Evolutionary conservation across 257 asterid genomes (phyloP), one percentile per base, ranked within the genome.

Genomic region (Capsicum chinense): DNA sequence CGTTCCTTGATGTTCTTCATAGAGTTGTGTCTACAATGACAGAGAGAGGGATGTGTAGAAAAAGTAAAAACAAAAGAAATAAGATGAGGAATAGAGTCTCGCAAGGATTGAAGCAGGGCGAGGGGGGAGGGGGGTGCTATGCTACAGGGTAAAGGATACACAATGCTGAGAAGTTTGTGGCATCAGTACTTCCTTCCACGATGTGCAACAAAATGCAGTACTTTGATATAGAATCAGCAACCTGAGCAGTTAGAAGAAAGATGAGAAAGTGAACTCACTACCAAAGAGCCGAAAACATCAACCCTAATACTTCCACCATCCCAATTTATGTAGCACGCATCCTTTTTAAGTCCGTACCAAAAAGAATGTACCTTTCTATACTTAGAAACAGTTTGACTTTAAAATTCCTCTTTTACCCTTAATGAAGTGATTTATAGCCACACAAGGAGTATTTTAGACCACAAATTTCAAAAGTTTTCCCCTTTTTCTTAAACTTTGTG

Each of bases 141-240:
- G 48, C 12, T 26, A 54, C 26, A 26, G 64, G 48, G 6, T 68
- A 47, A 81, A 92, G 97, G 97, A 93, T 96, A 94, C 99, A 96
- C 88, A 94, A 88, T 26, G 98, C 98, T 7, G 98, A 90, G 87
- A 96, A 96, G 82, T 92, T 89, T 37, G 87, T 84, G 16, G 98
- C 97, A 88, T 96, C 98, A 19, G 90, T 62, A 88, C 95, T 93
- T 83, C 95, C 98, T 90, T 91, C 97, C 86, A 85, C 76, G 85
- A 94, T 88, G 89, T 94, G 97, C 48, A 96, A 84, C 93, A 96
- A 91, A 88, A 96, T 88, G 88, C 98, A 96, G 86, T 92, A 94
- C 90, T 93, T 94, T 21, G 93, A 82, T 80, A 93, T 79, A 48
- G 93, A 71, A 87, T 92, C 98, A 59, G 91, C 89, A 86, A 96